Conservation (phyloP, 805 yeast genomes). For the Saturnispora mendoncae region DNA sequence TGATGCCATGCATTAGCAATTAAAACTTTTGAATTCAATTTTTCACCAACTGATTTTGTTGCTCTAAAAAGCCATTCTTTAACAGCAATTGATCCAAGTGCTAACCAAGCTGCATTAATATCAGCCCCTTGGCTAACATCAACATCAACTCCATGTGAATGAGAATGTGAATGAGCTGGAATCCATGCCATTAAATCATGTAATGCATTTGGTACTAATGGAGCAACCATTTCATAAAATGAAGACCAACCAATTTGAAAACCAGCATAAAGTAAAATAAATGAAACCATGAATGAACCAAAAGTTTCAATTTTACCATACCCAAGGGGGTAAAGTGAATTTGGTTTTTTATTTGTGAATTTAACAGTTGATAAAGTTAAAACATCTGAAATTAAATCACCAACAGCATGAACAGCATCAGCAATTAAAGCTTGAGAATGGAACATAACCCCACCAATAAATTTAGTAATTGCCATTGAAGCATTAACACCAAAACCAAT, state of each 20-base stretch:
- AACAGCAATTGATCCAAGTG: conserved; percentile 75
- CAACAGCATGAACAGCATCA: conserved; percentile 87
- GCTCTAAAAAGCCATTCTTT: conserved; percentile 85
- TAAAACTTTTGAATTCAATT: conserved; percentile 76
- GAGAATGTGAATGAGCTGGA: conserved; percentile 48
- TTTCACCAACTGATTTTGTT: conserved; percentile 70
- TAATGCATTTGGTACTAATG: conserved; percentile 52
- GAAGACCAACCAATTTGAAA: conserved; percentile 85
- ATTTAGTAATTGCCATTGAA: conserved; percentile 79
- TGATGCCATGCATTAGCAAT: conserved; percentile 99
- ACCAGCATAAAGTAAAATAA: conserved; percentile 80
- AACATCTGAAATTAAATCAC: conserved; percentile 85
- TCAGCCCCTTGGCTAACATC: conserved; percentile 40
- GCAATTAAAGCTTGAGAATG: conserved; percentile 93
- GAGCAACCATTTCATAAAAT: conserved; percentile 56
- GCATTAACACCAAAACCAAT: conserved; percentile 78
- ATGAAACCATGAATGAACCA: conserved; percentile 83
- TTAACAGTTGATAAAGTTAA: conserved; percentile 84
- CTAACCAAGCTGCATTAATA: conserved; percentile 94
- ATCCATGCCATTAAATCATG: conserved; percentile 44
- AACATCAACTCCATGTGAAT: conserved; percentile 24
- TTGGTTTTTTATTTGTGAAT: conserved; percentile 54
- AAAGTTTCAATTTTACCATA: conserved; percentile 89
- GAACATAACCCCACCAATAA: conserved; percentile 81
- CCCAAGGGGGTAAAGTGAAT: conserved; percentile 65